phyloP scores from a whole-genome alignment of 495 filamentous ascomycete genomes.

The Clohesyomyces aquaticus region DNA sequence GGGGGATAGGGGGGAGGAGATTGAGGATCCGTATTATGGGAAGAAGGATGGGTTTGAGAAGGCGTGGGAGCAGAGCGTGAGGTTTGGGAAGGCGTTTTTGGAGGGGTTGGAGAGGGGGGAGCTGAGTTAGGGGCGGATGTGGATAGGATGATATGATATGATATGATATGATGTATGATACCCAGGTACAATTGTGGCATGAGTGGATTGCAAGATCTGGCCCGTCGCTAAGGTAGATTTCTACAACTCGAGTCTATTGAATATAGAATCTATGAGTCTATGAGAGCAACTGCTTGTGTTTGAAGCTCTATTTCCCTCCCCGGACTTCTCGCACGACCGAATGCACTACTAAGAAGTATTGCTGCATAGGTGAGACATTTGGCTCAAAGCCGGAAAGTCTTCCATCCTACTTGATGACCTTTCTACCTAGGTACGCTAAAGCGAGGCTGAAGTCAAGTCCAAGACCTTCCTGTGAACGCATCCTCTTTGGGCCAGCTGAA shows the following conservation, averaged over 20 bases:
- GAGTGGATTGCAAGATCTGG: neutral
- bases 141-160: no score
- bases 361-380: no score
- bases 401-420: no score
- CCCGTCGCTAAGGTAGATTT: no score
- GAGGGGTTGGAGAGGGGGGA: slow-evolving; percentile 45
- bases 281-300: no score
- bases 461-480: neutral
- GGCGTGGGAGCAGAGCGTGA: slow-evolving; percentile 78
- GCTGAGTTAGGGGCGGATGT: slow-evolving; percentile 6
- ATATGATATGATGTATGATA: no score
- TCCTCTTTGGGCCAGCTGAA: neutral
- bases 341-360: no score
- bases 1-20: slow-evolving; percentile 66
- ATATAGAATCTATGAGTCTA: no score
- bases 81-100: slow-evolving; percentile 80
- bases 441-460: neutral
- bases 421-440: no score
- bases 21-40: slow-evolving; percentile 94
- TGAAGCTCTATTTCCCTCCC: no score
- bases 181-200: slow-evolving; percentile 24
- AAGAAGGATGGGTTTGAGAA: slow-evolving; percentile 79
- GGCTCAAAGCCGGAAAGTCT: neutral
- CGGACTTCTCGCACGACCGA: no score
- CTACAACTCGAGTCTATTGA: no score